A percentile compares a stretch with the other conserved stretches of the same genome.
Conservation (phyloP, 805 yeast species). For the Pichia nakasei region DNA sequence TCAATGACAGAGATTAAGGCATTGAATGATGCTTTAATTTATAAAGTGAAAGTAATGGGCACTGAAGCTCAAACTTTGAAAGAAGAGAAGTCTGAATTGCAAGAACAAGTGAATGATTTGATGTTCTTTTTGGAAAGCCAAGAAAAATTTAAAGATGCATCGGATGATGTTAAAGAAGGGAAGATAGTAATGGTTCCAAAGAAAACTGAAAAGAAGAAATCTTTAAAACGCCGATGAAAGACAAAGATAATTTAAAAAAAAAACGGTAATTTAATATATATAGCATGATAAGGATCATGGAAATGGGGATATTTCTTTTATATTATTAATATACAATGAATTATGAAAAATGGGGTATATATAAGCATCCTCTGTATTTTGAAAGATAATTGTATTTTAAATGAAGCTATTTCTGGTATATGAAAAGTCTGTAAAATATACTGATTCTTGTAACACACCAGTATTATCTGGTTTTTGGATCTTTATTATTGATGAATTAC, state of each 20-base stretch:
- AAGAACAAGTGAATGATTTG: slow-evolving; percentile 62
- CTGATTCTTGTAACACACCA: slow-evolving; percentile 23
- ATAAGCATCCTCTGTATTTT: not conserved
- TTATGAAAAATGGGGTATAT: not conserved
- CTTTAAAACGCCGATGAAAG: not conserved
- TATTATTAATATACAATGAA: not conserved
- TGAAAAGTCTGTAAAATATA: slow-evolving; percentile 27
- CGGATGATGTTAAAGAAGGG: slow-evolving; percentile 68
- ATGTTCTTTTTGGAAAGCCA: slow-evolving; percentile 75
- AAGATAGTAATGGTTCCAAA: slow-evolving; percentile 38
- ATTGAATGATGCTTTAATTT: slow-evolving; percentile 33
- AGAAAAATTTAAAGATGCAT: slow-evolving; percentile 61
- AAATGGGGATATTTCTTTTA: not conserved
- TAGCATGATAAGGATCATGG: no score
- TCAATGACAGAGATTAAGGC: not conserved
- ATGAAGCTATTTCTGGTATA: slow-evolving; percentile 18
- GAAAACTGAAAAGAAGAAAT: not conserved
- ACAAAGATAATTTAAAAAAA: no score
- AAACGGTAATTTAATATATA: no score
- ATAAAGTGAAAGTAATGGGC: slow-evolving; percentile 31
- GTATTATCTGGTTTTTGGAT: slow-evolving; percentile 22
- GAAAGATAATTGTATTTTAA: not conserved
- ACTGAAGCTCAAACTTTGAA: slow-evolving; percentile 28
- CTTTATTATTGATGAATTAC: slow-evolving; percentile 25
- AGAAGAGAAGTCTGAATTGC: slow-evolving; percentile 37